A percentile compares a stretch with the other conserved stretches of the same genome.
Conservation (phyloP, 2,329 filamentous ascomycete species). For the Ascochyta clinopodiicola region DNA sequence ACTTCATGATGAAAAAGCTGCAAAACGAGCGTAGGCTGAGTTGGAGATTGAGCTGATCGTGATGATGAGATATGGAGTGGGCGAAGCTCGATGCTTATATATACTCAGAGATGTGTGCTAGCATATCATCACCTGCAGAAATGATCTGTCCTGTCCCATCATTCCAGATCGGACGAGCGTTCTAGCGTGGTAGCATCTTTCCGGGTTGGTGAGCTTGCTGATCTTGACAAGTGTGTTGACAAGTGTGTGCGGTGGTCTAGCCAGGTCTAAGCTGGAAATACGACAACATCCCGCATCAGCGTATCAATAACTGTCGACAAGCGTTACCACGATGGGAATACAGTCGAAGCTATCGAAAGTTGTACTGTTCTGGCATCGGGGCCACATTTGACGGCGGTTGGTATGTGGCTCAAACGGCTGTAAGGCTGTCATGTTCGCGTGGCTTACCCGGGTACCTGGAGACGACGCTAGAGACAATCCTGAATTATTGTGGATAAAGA, state of each 20-base stretch:
- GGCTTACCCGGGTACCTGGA: not conserved
- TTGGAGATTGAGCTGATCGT: not conserved
- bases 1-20: conserved; percentile 1
- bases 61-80: not conserved
- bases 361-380: not conserved
- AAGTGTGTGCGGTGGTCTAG: not conserved
- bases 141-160: not conserved
- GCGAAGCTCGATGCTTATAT: not conserved
- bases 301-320: not conserved
- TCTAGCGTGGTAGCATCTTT: not conserved
- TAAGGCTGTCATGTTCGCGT: not conserved
- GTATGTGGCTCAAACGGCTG: conserved; percentile 3
- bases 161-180: not conserved
- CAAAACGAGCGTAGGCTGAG: not conserved
- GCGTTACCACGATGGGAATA: not conserved
- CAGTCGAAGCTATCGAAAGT: not conserved
- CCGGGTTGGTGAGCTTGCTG: not conserved
- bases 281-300: not conserved
- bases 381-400: not conserved
- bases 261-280: not conserved
- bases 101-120: not conserved
- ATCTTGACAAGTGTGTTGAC: not conserved
- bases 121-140: not conserved
- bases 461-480: not conserved
- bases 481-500: not conserved